Evolutionary conservation across 140 eudicot species (phyloP), one percentile per base, ranked within the genome.

Genomic region (Oenanthe javanica): DNA sequence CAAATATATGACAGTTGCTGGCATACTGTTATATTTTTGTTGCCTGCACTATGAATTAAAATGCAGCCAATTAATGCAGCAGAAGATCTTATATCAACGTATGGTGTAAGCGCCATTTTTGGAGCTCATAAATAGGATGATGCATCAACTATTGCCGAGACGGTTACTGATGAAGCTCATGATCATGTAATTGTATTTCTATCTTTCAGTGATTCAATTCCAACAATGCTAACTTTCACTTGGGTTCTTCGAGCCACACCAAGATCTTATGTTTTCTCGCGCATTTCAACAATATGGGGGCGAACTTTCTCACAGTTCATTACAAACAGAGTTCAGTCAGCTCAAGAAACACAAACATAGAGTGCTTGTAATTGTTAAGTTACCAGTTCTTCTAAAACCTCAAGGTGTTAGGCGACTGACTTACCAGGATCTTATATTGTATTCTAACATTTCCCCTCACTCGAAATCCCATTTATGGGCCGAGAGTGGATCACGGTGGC

Each of bases 291-390:
- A 63, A 23, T 19, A 40, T 1, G 40, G 71, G 9, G 71, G 3
- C 23, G 38, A 63, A 63, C 71, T 63, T 10, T 21, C 71, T 13
- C 12, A 63, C 10, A 23, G 40, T 36, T 36, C 40, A 1, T 63
- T 63, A 9, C 0, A 9, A 9, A 23, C 8, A 23, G 36, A 63
- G 71, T 40, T 12, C 23, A 27, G 27, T 11, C 43, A 15, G 49
- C 76, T 42, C 76, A 71, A 19, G 51, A 40, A 42, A 71, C 47
- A 71, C 15, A 71, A 40, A 42, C 13, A 7, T 5, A 72, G 6
- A 15, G 51, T 40, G 6, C 18, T 90, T 75, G 70, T 88, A 15
- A 38, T 31, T 31, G 36, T 31, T 31, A 31, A 31, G 36, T 31
- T 31, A 31, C 36, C 36, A 31, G 36, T 31, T 31, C 36, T 31